These are phyloP conservation scores for Claviceps humidiphila DNA, from an alignment of 2,329 filamentous ascomycete genomes.

Conservation along the genomic window DNA sequence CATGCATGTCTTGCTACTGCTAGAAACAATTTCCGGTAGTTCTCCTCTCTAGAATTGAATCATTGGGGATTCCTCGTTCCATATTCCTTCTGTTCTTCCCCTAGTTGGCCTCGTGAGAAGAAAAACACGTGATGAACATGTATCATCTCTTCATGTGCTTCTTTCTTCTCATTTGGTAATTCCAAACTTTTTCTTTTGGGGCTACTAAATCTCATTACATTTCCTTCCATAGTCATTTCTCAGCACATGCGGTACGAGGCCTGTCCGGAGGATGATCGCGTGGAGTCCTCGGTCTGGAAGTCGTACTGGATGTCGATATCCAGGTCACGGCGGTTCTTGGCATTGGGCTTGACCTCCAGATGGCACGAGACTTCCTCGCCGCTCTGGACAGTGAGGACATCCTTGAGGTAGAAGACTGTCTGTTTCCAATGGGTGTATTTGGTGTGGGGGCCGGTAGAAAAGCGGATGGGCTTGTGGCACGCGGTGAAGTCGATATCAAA, in stretches of 20 bases:
- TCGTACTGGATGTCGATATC: constrained; percentile 81
- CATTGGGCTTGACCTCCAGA: constrained; percentile 75
- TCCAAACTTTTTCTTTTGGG: neutral
- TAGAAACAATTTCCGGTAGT: no score
- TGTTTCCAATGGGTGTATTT: constrained; percentile 99
- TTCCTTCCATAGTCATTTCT: neutral
- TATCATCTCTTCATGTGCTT: neutral
- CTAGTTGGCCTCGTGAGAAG: no score
- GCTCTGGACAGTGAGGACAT: constrained; percentile 82
- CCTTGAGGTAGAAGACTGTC: constrained; percentile 94
- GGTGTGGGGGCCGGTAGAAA: constrained; percentile 93
- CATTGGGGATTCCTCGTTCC: no score
- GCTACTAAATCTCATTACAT: neutral
- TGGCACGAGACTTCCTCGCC: constrained; percentile 66
- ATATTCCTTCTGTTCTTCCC: no score
- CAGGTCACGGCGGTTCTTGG: constrained; percentile 87
- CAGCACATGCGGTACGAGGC: constrained; percentile 74
- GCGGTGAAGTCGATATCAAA: constrained; percentile 98
- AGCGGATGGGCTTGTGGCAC: constrained; percentile 94
- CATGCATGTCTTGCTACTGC: no score
- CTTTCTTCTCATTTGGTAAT: neutral
- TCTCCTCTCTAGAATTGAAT: no score
- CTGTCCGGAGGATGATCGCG: constrained; percentile 52
- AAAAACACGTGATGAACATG: no score
- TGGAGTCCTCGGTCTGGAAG: constrained; percentile 62